Evolutionary conservation across 164 flowering plant species (phyloP).

Genomic region (Macadamia integrifolia): DNA sequence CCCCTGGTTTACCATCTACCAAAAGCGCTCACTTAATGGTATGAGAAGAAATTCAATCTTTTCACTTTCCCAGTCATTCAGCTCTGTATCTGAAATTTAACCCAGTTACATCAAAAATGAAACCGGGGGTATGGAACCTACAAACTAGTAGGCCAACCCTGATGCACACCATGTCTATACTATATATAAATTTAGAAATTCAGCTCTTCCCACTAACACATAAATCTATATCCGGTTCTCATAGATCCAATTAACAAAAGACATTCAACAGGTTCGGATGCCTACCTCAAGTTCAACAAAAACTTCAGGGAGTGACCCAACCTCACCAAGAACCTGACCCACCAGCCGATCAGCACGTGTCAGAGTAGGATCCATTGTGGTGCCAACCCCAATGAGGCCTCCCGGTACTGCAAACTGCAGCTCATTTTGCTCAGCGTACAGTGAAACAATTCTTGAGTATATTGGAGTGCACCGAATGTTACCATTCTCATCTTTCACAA

Average conservation of each 20-base stretch:
- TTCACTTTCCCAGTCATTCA: too few relatives aligned
- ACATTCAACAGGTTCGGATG: not conserved
- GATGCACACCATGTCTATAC: not conserved
- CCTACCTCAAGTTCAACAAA: constrained; percentile 65
- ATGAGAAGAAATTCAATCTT: too few relatives aligned
- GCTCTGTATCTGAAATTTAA: too few relatives aligned
- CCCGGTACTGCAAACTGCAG: constrained; percentile 98
- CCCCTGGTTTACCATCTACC: too few relatives aligned
- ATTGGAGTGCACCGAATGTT: constrained; percentile 82
- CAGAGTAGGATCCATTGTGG: constrained; percentile 61
- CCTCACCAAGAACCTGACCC: constrained; percentile 77
- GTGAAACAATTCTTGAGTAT: constrained; percentile 85
- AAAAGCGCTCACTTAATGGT: too few relatives aligned
- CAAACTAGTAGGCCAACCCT: not conserved
- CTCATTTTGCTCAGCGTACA: constrained; percentile 94
- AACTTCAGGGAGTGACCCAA: constrained; percentile 67
- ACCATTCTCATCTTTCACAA: constrained; percentile 81
- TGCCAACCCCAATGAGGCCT: constrained; percentile 83
- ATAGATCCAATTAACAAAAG: not conserved
- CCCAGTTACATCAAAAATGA: too few relatives aligned
- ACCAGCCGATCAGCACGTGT: constrained; percentile 76
- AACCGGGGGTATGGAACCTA: not conserved
- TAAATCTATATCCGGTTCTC: not conserved
- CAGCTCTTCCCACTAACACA: not conserved
- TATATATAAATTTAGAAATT: not conserved